Base-by-base conservation (phyloP, 2,329 filamentous ascomycete genomes). In the Pseudopyrenochaeta lycopersici region DNA sequence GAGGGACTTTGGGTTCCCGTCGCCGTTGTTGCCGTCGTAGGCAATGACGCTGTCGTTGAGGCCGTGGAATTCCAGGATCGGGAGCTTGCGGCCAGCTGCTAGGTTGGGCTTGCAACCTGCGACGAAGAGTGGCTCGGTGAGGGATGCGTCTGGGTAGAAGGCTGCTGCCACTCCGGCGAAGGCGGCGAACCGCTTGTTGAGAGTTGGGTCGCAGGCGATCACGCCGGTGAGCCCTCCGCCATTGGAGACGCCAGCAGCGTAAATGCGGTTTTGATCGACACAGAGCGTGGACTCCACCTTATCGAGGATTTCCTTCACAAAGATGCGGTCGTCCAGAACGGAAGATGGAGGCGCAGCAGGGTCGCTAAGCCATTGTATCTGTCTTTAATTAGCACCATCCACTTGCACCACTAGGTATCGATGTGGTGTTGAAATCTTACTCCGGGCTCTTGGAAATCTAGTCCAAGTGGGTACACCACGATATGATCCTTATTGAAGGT, bases 201-300 rank as follows among this genome's bases (percentile, higher is more conserved):
- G 72, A 7, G 69, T 68, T 2, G 76, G 62, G 29, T 80, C 73
- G 66, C 81, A 85, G 3, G 82, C 81, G 4, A 84, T 75, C 1
- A 77, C 62, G 18, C 77, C 77, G 20, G 81, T 78, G 38, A 82
- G 81, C 10, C 79, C 84, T 1, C 81, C 85, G 5, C 83, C 84
- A 42, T 86, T 85, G 60, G 77, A 85, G 60, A 86, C 85, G 40
- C 81, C 81, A 1, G 76, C 75, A 11, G 76, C 76, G 55, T 82
- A 84, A 38, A 84, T 70, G 7, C 75, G 76, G 4, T 63, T 60
- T 1, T 68, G 54, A 53, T 83, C 78, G 56, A 84, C 74, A 64
- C 81, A 84, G 63, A 80, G 80, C 3, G 64, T 63, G 9, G 65
- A 52, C 46, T 75, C 63, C 10, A 83, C 58, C 27, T 78, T 60